Evolutionary conservation across 495 filamentous ascomycete genomes (phyloP), one percentile per base, ranked within the genome.

Genomic region (Aspergillus carlsbadensis): DNA sequence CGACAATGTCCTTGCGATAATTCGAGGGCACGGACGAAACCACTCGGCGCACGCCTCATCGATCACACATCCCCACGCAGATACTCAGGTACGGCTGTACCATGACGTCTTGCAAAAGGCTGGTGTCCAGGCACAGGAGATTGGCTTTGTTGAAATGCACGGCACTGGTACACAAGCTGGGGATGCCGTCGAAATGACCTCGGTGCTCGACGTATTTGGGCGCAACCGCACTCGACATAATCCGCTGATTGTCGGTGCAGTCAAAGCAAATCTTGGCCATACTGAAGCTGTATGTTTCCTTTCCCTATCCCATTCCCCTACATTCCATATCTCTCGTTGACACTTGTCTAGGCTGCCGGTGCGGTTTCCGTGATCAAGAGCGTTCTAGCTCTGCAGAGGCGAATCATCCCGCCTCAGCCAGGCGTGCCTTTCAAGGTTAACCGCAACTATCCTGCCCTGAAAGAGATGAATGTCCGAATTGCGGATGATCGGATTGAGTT

Each of bases 61-160:
- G 0, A 73, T 74, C 20, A 80, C 76, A 8, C 66, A 64, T 21
- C 79, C 81, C 0, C 73, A 78, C 44, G 74, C 70, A 20, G 71
- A 67, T 15, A 67, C 76, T 1, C 81, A 84, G 62, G 69, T 71
- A 24, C 67, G 68, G 31, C 60, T 81, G 0, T 76, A 73, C 55
- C 68, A 70, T 47, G 61, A 62, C 24, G 74, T 84, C 3, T 58
- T 83, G 36, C 60, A 65, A 20, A 64, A 71, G 24, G 74, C 72
- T 35, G 76, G 67, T 24, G 64, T 83, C 17, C 64, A 75, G 55
- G 73, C 81, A 0, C 55, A 70, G 22, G 72, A 79, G 36, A 68
- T 84, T 48, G 67, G 68, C 47, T 78, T 79, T 60, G 74, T 83
- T 6, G 81, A 84, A 62, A 69, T 76, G 62, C 74, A 78, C 35